Percentiles rank a stretch among this genome's conserved stretches.
phyloP scores from a whole-genome alignment of 495 filamentous ascomycete species.

The Penicillium antarcticum region DNA sequence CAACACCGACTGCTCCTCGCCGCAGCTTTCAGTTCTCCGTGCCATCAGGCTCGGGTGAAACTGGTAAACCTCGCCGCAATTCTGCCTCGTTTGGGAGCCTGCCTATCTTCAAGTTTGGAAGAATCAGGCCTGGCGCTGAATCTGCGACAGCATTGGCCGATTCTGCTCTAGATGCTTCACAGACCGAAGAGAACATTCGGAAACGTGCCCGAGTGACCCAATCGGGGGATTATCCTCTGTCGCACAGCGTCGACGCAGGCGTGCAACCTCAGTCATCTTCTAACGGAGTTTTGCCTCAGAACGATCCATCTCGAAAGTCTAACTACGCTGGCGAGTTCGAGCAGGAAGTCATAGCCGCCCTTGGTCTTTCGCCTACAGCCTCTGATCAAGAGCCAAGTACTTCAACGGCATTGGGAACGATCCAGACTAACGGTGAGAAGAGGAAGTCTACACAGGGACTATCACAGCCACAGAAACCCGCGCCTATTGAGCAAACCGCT shows the following conservation, averaged over 20 bases:
- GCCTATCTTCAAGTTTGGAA: conserved; percentile 22
- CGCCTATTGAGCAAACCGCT: neutral
- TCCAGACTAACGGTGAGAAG: neutral
- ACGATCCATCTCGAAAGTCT: neutral
- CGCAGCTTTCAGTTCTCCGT: conserved; percentile 20
- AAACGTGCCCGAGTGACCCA: conserved; percentile 8
- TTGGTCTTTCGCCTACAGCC: conserved; percentile 22
- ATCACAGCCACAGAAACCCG: neutral
- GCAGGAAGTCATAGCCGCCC: conserved; percentile 25
- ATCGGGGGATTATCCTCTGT: conserved; percentile 2
- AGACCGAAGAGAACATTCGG: conserved; percentile 1
- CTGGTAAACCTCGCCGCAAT: conserved; percentile 19
- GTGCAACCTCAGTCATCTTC: neutral
- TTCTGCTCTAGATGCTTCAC: conserved; percentile 5
- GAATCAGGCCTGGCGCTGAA: neutral
- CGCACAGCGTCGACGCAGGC: neutral
- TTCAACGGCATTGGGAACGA: neutral
- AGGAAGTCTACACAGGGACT: neutral
- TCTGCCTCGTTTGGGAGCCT: conserved; percentile 24
- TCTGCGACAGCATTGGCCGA: neutral
- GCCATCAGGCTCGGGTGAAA: conserved; percentile 10
- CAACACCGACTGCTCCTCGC: conserved; percentile 21
- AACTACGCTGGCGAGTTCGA: conserved; percentile 12
- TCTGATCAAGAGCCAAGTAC: conserved; percentile 4
- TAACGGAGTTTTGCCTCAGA: neutral